phyloP scores from a whole-genome alignment of 2,329 filamentous ascomycete species.

The Aspergillus fischeri region DNA sequence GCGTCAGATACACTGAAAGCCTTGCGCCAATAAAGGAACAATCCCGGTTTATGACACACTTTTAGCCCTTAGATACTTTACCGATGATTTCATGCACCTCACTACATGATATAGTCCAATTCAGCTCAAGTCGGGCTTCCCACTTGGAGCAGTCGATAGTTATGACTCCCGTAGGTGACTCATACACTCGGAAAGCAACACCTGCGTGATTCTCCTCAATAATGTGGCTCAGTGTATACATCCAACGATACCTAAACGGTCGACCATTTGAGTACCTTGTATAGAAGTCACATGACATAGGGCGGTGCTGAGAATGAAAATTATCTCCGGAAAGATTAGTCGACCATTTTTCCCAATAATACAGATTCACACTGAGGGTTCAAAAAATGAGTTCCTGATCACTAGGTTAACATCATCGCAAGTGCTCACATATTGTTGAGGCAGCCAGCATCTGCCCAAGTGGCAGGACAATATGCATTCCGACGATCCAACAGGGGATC shows the following conservation, averaged over 20 bases:
- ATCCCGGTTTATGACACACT: neutral
- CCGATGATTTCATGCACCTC: neutral
- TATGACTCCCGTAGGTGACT: neutral
- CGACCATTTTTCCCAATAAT: neutral
- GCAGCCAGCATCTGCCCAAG: neutral
- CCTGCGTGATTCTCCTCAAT: neutral
- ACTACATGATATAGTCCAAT: neutral
- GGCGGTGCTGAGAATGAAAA: neutral
- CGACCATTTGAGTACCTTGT: neutral
- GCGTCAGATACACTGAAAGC: neutral
- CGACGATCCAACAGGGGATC: neutral
- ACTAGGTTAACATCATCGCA: neutral
- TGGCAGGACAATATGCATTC: neutral
- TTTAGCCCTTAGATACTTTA: neutral
- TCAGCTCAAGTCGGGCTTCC: neutral
- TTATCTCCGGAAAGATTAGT: neutral
- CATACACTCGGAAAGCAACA: neutral
- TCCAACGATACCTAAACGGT: too few species aligned
- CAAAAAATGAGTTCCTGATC: neutral
- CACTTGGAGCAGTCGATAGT: neutral
- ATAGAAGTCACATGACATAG: constrained; percentile 1
- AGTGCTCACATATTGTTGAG: neutral
- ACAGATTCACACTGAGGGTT: neutral
- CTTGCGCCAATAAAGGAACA: neutral
- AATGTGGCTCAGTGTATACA: neutral